Evolutionary conservation across 441 rosid genomes (phyloP), one percentile per base, ranked within the genome.

Genomic region (Populus hybrid): DNA sequence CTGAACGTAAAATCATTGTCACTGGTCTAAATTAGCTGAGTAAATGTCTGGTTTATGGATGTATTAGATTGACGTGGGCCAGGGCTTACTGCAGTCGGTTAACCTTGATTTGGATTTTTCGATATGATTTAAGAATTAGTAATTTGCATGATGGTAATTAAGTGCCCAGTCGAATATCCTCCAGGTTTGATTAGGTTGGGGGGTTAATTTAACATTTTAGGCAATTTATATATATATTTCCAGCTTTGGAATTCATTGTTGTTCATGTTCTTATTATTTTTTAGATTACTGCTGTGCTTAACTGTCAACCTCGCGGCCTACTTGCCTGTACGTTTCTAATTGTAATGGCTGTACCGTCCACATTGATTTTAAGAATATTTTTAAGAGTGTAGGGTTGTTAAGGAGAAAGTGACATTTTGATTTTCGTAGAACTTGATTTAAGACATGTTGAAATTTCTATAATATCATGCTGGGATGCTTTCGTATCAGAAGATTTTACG

Each of bases 371-470:
- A 14, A 65, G 71, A 28, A n/a, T 10, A 16, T 59, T 26, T 36
- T 16, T 7, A 61, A 50, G 78, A 73, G 75, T 26, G 38, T 38
- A 23, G 38, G 73, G 31, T 29, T 29, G 76, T 76, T 69, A 40
- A 2, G 64, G 35, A 59, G 91, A 88, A 79, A 89, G 71, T 68
- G 87, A 87, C 86, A 56, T 77, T 40, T 78, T 73, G 56, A 69
- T 67, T 80, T 82, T 76, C 26, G 50, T 14, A 75, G 79, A 29
- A 73, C 59, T 74, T 71, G 38, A 31, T 64, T 77, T 29, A 9
- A 33, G 31, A 29, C 23, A 75, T 3, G 24, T 56, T 79, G 73
- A 74, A 38, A 61, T 82, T 83, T 83, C 77, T 79, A 81, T 69
- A 14, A 72, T 74, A 77, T 76, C 65, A 73, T 71, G 86, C 67